Base-by-base conservation (phyloP, 1,139 yeast genomes). In the Groenewaldozyma sp. region DNA sequence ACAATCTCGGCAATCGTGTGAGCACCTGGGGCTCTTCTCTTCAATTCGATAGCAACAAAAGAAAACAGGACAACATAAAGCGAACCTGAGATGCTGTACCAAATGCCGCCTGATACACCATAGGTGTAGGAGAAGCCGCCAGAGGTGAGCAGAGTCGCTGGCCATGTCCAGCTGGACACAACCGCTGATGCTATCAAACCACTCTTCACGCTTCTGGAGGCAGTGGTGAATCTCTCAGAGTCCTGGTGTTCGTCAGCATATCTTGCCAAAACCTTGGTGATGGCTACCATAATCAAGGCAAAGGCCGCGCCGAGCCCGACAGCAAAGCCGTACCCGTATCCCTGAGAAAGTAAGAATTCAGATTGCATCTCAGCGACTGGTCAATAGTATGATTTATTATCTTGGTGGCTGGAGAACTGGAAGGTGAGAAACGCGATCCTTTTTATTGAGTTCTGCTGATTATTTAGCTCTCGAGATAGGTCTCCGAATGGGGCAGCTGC, bases 161-260 rank as follows among this genome's bases (percentile, higher is more conserved):
- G 84, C 94, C 94, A 84, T 4, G 94, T 83, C 95, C 95, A 84
- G 9, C 88, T 78, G 17, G 86, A 77, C 7, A 83, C 93, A 31
- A 84, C 94, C 3, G 94, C 93, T 3, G 93, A 77, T 4, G 87
- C 76, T 47, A 83, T 79, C 46, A 84, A 67, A 33, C 87, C 88
- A 0, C 86, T 76, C 47, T 79, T 80, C 28, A 84, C 91, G 3
- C 82, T 68, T 59, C 94, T 72, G 45, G 93, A 94, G 26, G 94
- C 94, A 7, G 94, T 82, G 6, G 87, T 74, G 52, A 86, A 84
- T 55, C 83, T 94, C 65, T 86, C 95, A 1, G 95, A 87, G 7
- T 93, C 82, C 63, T 82, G 80, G 40, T 81, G 71, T 59, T 86
- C 95, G 50, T 74, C 73, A 52, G 82, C 86, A 60, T 84, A 86